phyloP scores from a whole-genome alignment of 2,329 filamentous ascomycete genomes.

The Calonectria leucothoes region DNA sequence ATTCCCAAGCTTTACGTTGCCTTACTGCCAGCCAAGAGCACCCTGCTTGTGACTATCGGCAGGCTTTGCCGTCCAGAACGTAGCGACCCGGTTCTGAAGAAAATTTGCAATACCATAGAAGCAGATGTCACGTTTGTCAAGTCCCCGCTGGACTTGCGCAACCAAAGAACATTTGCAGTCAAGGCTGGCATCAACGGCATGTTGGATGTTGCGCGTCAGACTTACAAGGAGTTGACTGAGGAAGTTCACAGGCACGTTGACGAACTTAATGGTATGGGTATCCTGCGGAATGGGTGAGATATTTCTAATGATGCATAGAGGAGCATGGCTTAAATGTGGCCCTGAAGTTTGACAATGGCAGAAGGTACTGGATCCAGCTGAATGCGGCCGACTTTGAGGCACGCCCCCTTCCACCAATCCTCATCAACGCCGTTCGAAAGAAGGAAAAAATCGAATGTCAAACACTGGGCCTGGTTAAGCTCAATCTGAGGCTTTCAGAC shows the following conservation, averaged over 20 bases:
- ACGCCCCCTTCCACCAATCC: slow-evolving; percentile 69
- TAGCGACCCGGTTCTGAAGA: slow-evolving; percentile 67
- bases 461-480: slow-evolving; percentile 84
- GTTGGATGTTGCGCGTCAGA: slow-evolving; percentile 87
- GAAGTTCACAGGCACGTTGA: slow-evolving; percentile 80
- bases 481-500: slow-evolving; percentile 81
- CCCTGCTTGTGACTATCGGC: slow-evolving; percentile 75
- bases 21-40: slow-evolving; percentile 71
- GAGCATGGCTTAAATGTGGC: slow-evolving; percentile 70
- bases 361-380: slow-evolving; percentile 84
- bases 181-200: slow-evolving; percentile 87
- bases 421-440: slow-evolving; percentile 82
- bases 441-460: slow-evolving; percentile 88
- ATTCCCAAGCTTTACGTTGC: slow-evolving; percentile 76
- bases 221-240: slow-evolving; percentile 88
- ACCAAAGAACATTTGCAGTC: slow-evolving; percentile 91
- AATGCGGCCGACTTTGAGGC: slow-evolving; percentile 71
- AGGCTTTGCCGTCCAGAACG: slow-evolving; percentile 75
- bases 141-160: slow-evolving; percentile 84
- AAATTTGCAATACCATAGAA: slow-evolving; percentile 81
- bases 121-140: slow-evolving; percentile 83
- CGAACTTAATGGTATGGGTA: slow-evolving; percentile 69
- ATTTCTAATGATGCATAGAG: slow-evolving; percentile 50
- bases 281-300: no score
- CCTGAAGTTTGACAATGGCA: slow-evolving; percentile 79